Evolutionary conservation across 1,284 basidiomycete species (phyloP), one percentile per base, ranked within the genome.

Genomic region (Puccinia coronata): DNA sequence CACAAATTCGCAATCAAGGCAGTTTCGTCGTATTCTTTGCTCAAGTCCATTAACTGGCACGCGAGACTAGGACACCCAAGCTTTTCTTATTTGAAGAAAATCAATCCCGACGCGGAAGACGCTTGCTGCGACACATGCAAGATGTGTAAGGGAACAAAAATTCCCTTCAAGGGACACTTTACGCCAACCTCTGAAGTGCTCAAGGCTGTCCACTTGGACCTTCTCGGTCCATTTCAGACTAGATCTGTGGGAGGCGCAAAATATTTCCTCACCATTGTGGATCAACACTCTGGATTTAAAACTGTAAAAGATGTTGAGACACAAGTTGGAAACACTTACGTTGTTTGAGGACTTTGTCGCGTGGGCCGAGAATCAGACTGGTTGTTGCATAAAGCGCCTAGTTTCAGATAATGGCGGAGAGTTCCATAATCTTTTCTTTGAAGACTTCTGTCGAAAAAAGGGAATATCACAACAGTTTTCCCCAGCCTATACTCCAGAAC

Each of bases 231-330:
- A 12, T 51, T 72, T 34, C 34, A 28, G 12, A 72, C 70, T 18
- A 39, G 28, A 1, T 51, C 70, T 1, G 25, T 69, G 6, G 12
- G 3, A 2, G 65, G 65, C 3, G 4, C 6, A 8, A 34, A 43
- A 69, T 69, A 69, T 31, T 72, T 72, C n/a, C 25, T 72, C 2
- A 53, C 51, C 6, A 72, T 72, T 14, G 51, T 72, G 4, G 51
- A 72, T 36, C 51, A 72, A 34, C 23, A 12, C 20, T 14, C 28
- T 12, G 51, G 51, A 2, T 53, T 9, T 9, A 72, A 51, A 16
- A 23, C 16, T 16, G 25, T 72, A 23, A 47, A n/a, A 53, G 31
- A 18, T 72, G 3, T n/a, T 72, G 25, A 72, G 43, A 34, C 39
- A 67, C 8, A 67, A 67, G 25, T 67, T 39, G 9, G 39, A 67